These are phyloP conservation scores for Plasmodium adleri DNA, from an alignment of 169 alveolate genomes.

Conservation along the genomic window DNA sequence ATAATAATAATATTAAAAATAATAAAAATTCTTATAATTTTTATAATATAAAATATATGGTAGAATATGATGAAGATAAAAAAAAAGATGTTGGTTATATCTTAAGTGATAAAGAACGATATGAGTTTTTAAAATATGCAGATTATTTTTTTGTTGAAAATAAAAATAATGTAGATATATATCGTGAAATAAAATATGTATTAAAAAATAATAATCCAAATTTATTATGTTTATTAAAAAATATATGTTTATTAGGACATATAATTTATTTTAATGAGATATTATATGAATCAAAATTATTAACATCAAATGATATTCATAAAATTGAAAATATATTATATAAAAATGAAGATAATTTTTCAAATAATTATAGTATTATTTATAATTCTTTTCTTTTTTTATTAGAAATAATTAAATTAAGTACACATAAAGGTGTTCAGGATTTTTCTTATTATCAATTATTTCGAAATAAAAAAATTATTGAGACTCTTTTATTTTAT, in stretches of 20 bases:
- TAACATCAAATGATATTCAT: constrained; percentile 27
- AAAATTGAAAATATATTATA: constrained; percentile 13
- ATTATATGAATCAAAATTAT: constrained; percentile 16
- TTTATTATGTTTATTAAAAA: constrained; percentile 23
- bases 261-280: constrained; percentile 25
- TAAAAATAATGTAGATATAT: constrained; percentile 21
- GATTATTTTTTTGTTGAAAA: constrained; percentile 42
- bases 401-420: constrained; percentile 35
- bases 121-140: constrained; percentile 18
- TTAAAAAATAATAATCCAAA: constrained; percentile 31
- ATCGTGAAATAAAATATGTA: constrained; percentile 9
- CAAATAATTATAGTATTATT: constrained; percentile 3
- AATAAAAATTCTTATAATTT: neutral
- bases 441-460: constrained; percentile 40
- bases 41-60: neutral
- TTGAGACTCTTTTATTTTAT: constrained; percentile 1
- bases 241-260: constrained; percentile 36
- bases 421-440: constrained; percentile 39
- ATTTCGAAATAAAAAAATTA: neutral
- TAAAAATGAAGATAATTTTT: constrained; percentile 33
- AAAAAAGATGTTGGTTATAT: no score
- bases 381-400: constrained; percentile 43
- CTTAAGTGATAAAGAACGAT: constrained; percentile 2
- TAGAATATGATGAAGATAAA: neutral
- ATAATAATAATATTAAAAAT: neutral